Evolutionary conservation across 768 basidiomycete genomes (phyloP).

Genomic region (Pleurotus giganteus): DNA sequence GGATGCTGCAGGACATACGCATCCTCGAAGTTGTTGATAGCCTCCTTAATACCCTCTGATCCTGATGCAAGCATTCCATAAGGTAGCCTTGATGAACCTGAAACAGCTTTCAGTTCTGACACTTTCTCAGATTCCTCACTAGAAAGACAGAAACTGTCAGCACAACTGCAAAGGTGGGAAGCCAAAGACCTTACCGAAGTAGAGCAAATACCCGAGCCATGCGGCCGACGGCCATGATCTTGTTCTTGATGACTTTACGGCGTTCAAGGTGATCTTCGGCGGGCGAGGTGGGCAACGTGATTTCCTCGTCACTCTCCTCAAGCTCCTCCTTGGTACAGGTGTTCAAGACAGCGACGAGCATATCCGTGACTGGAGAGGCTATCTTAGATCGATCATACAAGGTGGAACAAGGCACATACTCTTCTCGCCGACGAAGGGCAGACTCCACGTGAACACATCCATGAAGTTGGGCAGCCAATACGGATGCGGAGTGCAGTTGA

Average conservation of each 20-base stretch:
- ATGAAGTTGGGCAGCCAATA: conserved; percentile 99
- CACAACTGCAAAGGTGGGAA: neutral
- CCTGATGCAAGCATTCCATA: conserved; percentile 84
- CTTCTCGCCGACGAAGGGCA: conserved; percentile 98
- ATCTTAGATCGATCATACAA: neutral
- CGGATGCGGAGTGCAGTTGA: conserved; percentile 93
- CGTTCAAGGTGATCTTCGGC: conserved; percentile 63
- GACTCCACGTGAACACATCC: conserved; percentile 99
- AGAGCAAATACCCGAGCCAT: conserved; percentile 97
- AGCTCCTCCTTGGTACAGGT: conserved; percentile 97
- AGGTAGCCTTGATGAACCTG: conserved; percentile 74
- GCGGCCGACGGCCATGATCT: conserved; percentile 95
- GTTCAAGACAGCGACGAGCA: conserved; percentile 95
- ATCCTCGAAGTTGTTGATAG: conserved; percentile 91
- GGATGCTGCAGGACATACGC: conserved; percentile 63
- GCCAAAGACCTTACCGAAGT: conserved; percentile 46
- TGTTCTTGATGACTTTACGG: conserved; percentile 93
- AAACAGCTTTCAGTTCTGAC: conserved; percentile 92
- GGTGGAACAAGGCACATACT: conserved; percentile 48
- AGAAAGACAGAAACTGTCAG: conserved; percentile 1
- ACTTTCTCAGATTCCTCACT: conserved; percentile 98
- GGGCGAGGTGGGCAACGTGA: conserved; percentile 36
- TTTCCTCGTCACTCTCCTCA: conserved; percentile 74
- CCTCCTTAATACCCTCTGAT: conserved; percentile 92
- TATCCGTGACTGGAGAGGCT: conserved; percentile 75